Evolutionary conservation across 2,329 filamentous ascomycete species (phyloP).

Genomic region (Scedosporium boydii): DNA sequence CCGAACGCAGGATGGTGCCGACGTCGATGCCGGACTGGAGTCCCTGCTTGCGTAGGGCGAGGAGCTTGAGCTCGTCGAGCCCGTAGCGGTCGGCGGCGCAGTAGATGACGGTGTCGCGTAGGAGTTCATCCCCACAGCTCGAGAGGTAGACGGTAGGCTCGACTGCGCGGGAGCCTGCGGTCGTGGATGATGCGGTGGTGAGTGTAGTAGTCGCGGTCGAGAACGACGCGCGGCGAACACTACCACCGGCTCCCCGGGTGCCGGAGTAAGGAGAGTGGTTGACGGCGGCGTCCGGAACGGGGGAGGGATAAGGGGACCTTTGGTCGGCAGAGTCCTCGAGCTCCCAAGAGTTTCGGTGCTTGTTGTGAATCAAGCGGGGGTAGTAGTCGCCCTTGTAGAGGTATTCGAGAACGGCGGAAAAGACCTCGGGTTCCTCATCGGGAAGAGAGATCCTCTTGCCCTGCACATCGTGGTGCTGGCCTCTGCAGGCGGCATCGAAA

Average conservation of each 20-base stretch:
- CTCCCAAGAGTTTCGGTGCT: slow-evolving; percentile 77
- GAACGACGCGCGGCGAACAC: not conserved
- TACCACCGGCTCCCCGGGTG: not conserved
- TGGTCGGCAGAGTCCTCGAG: slow-evolving; percentile 47
- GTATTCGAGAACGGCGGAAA: slow-evolving; percentile 83
- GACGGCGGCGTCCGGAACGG: not conserved
- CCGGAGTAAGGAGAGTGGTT: not conserved
- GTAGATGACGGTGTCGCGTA: slow-evolving; percentile 87
- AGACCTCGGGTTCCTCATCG: slow-evolving; percentile 81
- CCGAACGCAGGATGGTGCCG: slow-evolving; percentile 75
- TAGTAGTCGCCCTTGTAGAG: slow-evolving; percentile 94
- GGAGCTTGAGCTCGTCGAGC: slow-evolving; percentile 72
- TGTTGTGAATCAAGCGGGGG: slow-evolving; percentile 76
- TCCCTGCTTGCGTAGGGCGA: slow-evolving; percentile 81
- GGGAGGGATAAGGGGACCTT: slow-evolving; percentile 9
- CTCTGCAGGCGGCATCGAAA: slow-evolving; percentile 38
- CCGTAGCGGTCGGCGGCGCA: slow-evolving; percentile 80
- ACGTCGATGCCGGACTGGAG: slow-evolving; percentile 77
- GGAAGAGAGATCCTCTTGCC: slow-evolving; percentile 67
- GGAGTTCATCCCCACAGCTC: slow-evolving; percentile 53
- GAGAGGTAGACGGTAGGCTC: slow-evolving; percentile 64
- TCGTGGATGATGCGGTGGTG: not conserved
- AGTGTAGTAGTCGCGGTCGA: not conserved
- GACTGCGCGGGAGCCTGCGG: slow-evolving; percentile 17
- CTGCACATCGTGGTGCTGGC: not conserved